Evolutionary conservation across 495 filamentous ascomycete genomes (phyloP).

Genomic region (Articulospora tetracladia): DNA sequence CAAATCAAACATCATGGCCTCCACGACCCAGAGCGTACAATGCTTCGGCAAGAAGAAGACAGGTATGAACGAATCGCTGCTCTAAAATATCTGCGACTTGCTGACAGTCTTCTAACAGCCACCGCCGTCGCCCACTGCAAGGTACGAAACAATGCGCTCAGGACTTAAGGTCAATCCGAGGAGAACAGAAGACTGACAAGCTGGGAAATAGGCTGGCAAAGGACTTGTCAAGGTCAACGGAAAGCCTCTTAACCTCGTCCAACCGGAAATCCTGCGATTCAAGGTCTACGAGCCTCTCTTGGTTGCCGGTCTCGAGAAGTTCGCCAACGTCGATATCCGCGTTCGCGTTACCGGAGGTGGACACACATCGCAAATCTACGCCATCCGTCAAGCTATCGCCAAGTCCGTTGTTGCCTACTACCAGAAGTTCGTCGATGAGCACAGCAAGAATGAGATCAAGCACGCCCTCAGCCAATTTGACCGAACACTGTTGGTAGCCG

Average conservation of each 20-base stretch:
- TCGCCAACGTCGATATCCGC: slow-evolving; percentile 94
- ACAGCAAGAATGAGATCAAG: slow-evolving; percentile 99
- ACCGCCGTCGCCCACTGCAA: slow-evolving; percentile 93
- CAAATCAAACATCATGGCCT: slow-evolving; percentile 58
- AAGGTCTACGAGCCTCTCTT: slow-evolving; percentile 99
- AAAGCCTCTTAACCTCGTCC: slow-evolving; percentile 85
- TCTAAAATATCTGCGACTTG: not conserved
- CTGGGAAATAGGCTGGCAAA: slow-evolving; percentile 65
- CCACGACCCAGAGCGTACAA: slow-evolving; percentile 75
- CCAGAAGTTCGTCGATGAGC: slow-evolving; percentile 99
- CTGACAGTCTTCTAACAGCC: slow-evolving; percentile 47
- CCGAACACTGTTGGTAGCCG: slow-evolving; percentile 93
- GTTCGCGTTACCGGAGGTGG: slow-evolving; percentile 95
- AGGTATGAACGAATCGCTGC: not conserved
- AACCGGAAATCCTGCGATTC: slow-evolving; percentile 96
- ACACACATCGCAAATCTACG: slow-evolving; percentile 98
- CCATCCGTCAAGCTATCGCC: slow-evolving; percentile 96
- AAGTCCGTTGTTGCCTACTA: slow-evolving; percentile 99
- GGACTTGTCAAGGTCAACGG: slow-evolving; percentile 99
- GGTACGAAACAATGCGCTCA: slow-evolving; percentile 46
- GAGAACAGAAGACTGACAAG: slow-evolving; percentile 18
- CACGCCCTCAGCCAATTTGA: slow-evolving; percentile 91
- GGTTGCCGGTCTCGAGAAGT: slow-evolving; percentile 94
- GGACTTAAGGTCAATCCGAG: not conserved
- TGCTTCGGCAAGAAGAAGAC: slow-evolving; percentile 96